Conservation (phyloP, 768 basidiomycete species). For the Phanerochaete sordida region DNA sequence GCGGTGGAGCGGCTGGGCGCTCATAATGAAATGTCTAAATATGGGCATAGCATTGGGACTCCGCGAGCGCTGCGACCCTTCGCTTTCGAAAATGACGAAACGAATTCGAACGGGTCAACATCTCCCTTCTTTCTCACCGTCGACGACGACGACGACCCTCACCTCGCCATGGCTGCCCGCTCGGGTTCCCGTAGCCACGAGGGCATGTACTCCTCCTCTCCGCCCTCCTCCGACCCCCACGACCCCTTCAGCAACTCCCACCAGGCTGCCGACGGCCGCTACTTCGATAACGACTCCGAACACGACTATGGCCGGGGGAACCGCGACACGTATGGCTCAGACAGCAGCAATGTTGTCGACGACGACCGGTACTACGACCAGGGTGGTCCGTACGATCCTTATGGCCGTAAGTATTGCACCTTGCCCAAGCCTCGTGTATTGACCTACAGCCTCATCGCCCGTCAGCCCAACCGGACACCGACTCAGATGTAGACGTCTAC, state of each 20-base stretch:
- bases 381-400: conserved; percentile 57
- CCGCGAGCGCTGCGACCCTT: neutral
- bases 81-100: conserved; percentile 7
- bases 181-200: conserved; percentile 56
- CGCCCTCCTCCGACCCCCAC: conserved; percentile 55
- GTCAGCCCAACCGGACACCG: conserved; percentile 75
- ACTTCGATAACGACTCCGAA: conserved; percentile 76
- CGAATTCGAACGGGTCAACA: conserved; percentile 1
- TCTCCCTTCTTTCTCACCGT: conserved; percentile 6
- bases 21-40: neutral
- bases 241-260: conserved; percentile 60
- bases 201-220: conserved; percentile 58
- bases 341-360: conserved; percentile 57
- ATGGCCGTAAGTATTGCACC: conserved; percentile 39
- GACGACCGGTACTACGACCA: conserved; percentile 63
- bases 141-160: conserved; percentile 15
- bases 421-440: conserved; percentile 1
- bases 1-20: neutral
- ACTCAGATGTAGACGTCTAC: conserved; percentile 76
- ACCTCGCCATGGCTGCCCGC: conserved; percentile 47
- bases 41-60: neutral
- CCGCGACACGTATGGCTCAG: conserved; percentile 63
- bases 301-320: conserved; percentile 49
- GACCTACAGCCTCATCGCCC: neutral
- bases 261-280: conserved; percentile 35